A percentile compares a stretch with the other conserved stretches of the same genome.
Conservation (phyloP, 192 early-diverging fungal genomes). For the Gryganskiella cystojenkinii region DNA sequence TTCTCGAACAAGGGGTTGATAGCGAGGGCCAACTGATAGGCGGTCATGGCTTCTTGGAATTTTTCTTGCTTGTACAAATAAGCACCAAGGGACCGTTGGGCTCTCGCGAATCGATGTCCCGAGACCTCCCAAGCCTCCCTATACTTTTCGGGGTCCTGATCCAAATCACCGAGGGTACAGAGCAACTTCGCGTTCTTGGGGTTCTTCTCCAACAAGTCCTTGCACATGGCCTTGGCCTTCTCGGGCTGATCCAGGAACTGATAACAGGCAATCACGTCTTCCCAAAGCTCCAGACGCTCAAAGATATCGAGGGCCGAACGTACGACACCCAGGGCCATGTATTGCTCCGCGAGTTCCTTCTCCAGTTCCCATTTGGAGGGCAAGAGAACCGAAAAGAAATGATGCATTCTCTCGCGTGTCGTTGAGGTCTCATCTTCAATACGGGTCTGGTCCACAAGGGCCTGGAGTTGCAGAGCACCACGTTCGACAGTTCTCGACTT, state of each 20-base stretch:
- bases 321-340: slow-evolving; percentile 86
- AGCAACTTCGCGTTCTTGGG: slow-evolving; percentile 87
- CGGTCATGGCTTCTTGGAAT: slow-evolving; percentile 72
- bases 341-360: slow-evolving; percentile 87
- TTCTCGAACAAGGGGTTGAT: slow-evolving; percentile 97
- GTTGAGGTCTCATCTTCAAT: slow-evolving; percentile 71
- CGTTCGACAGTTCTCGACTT: slow-evolving; percentile 93
- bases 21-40: slow-evolving; percentile 82
- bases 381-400: slow-evolving; percentile 81
- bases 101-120: slow-evolving; percentile 82
- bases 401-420: slow-evolving; percentile 79
- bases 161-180: slow-evolving; percentile 92
- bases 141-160: slow-evolving; percentile 81
- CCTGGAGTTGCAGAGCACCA: slow-evolving; percentile 90
- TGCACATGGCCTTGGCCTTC: slow-evolving; percentile 87
- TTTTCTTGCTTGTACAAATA: slow-evolving; percentile 78
- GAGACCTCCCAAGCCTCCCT: slow-evolving; percentile 92
- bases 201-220: slow-evolving; percentile 64
- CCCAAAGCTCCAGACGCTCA: slow-evolving; percentile 96
- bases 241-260: slow-evolving; percentile 86
- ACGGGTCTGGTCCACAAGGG: slow-evolving; percentile 94
- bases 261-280: slow-evolving; percentile 90
- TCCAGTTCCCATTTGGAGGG: slow-evolving; percentile 98
- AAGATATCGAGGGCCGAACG: slow-evolving; percentile 95
- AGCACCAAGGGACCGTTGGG: slow-evolving; percentile 93